Conservation (phyloP, 371 early-diverging fungal species). For the Mucor sp. region DNA sequence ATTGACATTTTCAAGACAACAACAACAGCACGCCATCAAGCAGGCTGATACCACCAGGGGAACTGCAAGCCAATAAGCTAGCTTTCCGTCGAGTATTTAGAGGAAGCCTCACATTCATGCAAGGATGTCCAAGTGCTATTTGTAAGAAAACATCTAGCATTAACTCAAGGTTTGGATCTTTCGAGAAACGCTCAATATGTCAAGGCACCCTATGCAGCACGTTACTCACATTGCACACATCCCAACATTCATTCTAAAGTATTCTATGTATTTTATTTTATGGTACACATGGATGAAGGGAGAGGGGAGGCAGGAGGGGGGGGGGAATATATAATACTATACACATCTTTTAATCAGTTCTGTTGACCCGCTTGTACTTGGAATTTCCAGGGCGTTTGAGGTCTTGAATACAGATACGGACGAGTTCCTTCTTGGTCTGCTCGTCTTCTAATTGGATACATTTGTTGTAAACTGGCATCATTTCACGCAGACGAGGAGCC, state of each 20-base stretch:
- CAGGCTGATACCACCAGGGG: too few relatives aligned
- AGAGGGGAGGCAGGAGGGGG: not conserved
- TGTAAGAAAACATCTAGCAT: too few relatives aligned
- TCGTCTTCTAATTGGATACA: slow-evolving; percentile 58
- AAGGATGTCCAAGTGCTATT: too few relatives aligned
- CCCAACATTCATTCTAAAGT: not conserved
- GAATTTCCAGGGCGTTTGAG: slow-evolving; percentile 5
- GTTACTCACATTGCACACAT: too few relatives aligned
- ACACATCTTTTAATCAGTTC: not conserved
- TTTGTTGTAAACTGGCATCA: slow-evolving; percentile 55
- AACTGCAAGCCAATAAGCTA: too few relatives aligned
- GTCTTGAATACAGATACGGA: slow-evolving; percentile 39
- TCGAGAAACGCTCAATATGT: too few relatives aligned
- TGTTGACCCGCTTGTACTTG: slow-evolving; percentile 21
- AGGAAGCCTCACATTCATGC: too few relatives aligned
- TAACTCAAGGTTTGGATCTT: too few relatives aligned
- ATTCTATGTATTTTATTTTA: slow-evolving; percentile 1
- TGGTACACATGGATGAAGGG: not conserved
- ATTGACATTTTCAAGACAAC: too few relatives aligned
- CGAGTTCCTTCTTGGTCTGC: slow-evolving; percentile 37
- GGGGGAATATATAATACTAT: not conserved
- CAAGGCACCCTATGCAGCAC: too few relatives aligned
- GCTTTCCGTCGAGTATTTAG: too few relatives aligned
- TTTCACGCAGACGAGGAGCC: slow-evolving; percentile 42
- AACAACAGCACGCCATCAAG: too few relatives aligned